Base-by-base conservation (phyloP, 495 filamentous ascomycete species). In the Venustampulla echinocandica region DNA sequence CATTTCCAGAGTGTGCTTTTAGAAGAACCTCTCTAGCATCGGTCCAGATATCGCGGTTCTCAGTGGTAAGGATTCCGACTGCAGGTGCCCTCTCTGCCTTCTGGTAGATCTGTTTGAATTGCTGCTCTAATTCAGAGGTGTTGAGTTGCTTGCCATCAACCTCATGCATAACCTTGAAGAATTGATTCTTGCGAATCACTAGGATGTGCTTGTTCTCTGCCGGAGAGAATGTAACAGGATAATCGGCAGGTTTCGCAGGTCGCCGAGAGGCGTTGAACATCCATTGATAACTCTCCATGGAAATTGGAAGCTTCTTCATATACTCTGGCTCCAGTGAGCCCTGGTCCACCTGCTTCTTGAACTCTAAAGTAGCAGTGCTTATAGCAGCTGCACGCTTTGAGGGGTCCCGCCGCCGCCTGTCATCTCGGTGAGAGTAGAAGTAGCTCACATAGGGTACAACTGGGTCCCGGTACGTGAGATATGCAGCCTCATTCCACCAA, bases 361-460 rank as follows among this genome's bases (percentile, higher is more conserved):
- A 97, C 61, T 90, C 84, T 28, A 99, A 75, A 3, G 79, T 79
- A 2, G 85, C 85, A 10, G 84, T 85, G 1, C 85, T 80, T 53
- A 99, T 79, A 36, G 89, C 88, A 0, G 93, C 93, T 11, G 93
- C 93, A 47, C 93, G 84, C 71, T 92, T 90, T 47, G 82, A 84
- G 3, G 92, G 93, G 68, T 94, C 75, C 27, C 88, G 81, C 45
- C 90, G 80, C 58, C 82, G 74, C 41, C 88, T 81, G 63, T 99
- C 93, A 64, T 99, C 93, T 44, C 84, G 79, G 74, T 95, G 90
- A 27, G 88, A 95, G 71, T 99, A 99, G 69, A 99, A 99, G 74
- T 99, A 99, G 63, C 87, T 94, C 54, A 99, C 93, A 62, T 97
- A 99, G 46, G 93, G 93, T 22, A 97, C 85, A 21, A 99, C 86